Percentiles rank a stretch among this genome's conserved stretches.
These are phyloP conservation scores for Prunus fruticosa DNA, from an alignment of 306 rosid genomes.

Conservation along the genomic window DNA sequence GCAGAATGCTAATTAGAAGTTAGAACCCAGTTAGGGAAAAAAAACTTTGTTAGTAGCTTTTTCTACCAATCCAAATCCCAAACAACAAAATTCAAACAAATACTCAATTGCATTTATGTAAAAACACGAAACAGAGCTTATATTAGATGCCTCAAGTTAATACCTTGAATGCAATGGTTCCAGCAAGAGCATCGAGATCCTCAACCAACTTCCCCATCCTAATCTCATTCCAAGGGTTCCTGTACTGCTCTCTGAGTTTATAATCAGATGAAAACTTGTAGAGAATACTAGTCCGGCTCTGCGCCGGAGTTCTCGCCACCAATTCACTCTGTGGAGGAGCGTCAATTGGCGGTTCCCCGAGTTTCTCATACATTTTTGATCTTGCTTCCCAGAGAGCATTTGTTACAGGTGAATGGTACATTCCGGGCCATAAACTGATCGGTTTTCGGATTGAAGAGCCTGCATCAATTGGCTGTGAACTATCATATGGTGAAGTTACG, in stretches of 20 bases:
- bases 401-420: constrained; percentile 73
- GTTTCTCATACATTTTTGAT: constrained; percentile 45
- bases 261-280: constrained; percentile 69
- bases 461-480: constrained; percentile 47
- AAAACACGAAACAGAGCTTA: too few species aligned
- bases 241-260: constrained; percentile 69
- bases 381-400: constrained; percentile 91
- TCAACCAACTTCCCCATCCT: constrained; percentile 80
- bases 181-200: constrained; percentile 90
- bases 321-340: constrained; percentile 20
- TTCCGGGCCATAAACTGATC: constrained; percentile 65
- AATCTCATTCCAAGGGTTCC: constrained; percentile 77
- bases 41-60: too few species aligned
- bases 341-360: background rate
- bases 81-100: background rate
- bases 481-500: constrained; percentile 2
- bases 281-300: constrained; percentile 58
- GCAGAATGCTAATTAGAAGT: background rate
- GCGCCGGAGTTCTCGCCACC: constrained; percentile 43
- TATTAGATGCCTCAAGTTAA: background rate
- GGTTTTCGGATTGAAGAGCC: constrained; percentile 69
- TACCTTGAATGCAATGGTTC: constrained; percentile 83
- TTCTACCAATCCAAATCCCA: background rate
- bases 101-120: background rate
- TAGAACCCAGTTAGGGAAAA: too few species aligned